Conservation (phyloP, 2,329 filamentous ascomycete species). For the Penicillium verrucosum region DNA sequence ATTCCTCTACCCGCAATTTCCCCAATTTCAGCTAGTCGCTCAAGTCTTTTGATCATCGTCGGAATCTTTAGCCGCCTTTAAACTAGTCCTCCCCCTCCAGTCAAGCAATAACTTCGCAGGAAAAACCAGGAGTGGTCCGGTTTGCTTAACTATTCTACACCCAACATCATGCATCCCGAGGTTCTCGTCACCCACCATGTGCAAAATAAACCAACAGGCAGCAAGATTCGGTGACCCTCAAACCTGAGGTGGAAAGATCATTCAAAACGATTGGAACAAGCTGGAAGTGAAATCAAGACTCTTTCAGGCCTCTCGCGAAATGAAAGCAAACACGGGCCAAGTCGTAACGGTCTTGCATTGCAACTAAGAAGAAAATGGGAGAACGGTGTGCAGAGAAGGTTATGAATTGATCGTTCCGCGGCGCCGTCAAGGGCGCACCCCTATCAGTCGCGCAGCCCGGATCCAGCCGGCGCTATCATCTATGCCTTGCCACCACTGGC, state of each 20-base stretch:
- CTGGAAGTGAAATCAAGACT: constrained; percentile 14
- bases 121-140: not conserved
- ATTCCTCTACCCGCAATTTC: not conserved
- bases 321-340: constrained; percentile 25
- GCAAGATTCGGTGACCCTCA: not conserved
- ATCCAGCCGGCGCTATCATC: constrained; percentile 35
- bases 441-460: constrained; percentile 31
- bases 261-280: constrained; percentile 8
- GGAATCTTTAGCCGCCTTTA: constrained; percentile 3
- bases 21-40: not conserved
- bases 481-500: constrained; percentile 44
- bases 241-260: not conserved
- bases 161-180: not conserved
- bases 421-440: constrained; percentile 23
- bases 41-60: not conserved
- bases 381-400: constrained; percentile 30
- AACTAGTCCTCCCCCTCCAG: not conserved
- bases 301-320: constrained; percentile 9
- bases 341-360: constrained; percentile 40
- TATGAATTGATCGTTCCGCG: constrained; percentile 28
- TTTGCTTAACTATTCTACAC: constrained; percentile 2
- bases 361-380: constrained; percentile 30
- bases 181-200: not conserved
- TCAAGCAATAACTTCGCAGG: not conserved
- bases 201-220: not conserved